Conservation (phyloP, 139 green algal genomes). For the Chlorella sp. region DNA sequence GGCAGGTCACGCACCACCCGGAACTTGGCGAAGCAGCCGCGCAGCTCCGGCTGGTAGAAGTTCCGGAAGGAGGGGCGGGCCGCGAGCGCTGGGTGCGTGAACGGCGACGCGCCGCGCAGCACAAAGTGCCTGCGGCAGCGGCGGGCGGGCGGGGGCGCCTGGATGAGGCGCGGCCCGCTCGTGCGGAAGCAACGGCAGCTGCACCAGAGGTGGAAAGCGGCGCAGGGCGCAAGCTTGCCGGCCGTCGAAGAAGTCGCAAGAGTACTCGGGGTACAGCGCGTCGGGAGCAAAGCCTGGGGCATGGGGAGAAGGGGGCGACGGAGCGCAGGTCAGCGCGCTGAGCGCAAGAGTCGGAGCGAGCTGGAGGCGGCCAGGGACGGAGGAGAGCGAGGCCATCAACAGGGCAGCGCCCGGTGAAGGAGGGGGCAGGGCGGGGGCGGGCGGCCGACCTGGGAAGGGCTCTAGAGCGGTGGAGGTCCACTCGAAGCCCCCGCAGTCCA, state of each 20-base stretch:
- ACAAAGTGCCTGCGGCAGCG: slow-evolving; percentile 53
- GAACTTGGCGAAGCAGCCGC: slow-evolving; percentile 66
- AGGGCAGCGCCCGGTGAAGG: neutral
- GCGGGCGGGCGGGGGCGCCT: neutral
- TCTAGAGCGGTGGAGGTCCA: slow-evolving; percentile 58
- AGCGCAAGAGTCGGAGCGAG: neutral
- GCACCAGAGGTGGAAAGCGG: no score
- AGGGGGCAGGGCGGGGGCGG: no score
- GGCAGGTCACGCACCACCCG: slow-evolving; percentile 9
- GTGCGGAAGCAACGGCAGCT: no score
- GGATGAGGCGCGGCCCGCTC: no score
- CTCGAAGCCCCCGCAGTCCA: slow-evolving; percentile 58
- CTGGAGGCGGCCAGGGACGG: neutral
- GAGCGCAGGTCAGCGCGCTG: no score
- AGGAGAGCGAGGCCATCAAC: neutral
- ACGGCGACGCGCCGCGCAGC: slow-evolving; percentile 51
- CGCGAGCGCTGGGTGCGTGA: slow-evolving; percentile 52
- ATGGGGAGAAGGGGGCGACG: no score
- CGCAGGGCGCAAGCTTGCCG: neutral
- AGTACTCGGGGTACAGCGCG: slow-evolving; percentile 61
- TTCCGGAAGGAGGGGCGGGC: slow-evolving; percentile 59
- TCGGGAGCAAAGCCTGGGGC: slow-evolving; percentile 53
- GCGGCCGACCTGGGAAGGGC: slow-evolving; percentile 32
- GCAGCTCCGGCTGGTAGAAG: slow-evolving; percentile 64
- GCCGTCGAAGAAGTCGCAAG: slow-evolving; percentile 66